phyloP scores from a whole-genome alignment of 1,284 basidiomycete species.

The Cryptococcus sp. region DNA sequence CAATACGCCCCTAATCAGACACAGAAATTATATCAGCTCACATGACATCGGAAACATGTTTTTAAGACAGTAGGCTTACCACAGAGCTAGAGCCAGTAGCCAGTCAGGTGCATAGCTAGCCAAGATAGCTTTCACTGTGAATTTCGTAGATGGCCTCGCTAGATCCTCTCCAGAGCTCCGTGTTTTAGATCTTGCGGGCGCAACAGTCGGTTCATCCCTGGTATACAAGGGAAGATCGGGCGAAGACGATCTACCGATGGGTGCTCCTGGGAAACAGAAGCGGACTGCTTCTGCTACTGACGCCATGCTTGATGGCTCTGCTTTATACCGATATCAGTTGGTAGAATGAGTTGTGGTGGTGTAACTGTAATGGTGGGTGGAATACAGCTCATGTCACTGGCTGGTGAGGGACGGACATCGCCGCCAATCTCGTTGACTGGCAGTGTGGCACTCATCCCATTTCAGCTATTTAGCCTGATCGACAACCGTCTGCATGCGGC shows the following conservation, averaged over 20 bases:
- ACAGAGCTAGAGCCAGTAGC: slow-evolving; percentile 67
- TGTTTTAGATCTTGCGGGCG: slow-evolving; percentile 2
- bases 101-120: slow-evolving; percentile 54
- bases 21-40: no score
- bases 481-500: no score
- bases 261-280: slow-evolving; percentile 39
- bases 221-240: slow-evolving; percentile 15
- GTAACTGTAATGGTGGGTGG: no score
- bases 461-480: no score
- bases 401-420: no score
- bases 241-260: slow-evolving; percentile 13
- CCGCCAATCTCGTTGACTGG: no score
- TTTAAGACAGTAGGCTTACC: slow-evolving; percentile 57
- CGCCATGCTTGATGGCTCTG: slow-evolving; percentile 21
- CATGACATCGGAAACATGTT: not conserved
- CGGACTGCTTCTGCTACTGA: slow-evolving; percentile 33
- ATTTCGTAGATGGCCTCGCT: slow-evolving; percentile 16
- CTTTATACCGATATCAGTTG: not conserved
- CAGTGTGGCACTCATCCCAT: no score
- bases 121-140: slow-evolving; percentile 26
- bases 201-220: slow-evolving; percentile 4
- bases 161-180: slow-evolving; percentile 9
- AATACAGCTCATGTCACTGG: no score
- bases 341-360: not conserved
- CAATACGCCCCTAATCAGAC: slow-evolving; percentile 61